Percentiles rank a stretch among this genome's conserved stretches.
These are phyloP conservation scores for Tulasnella sp. DNA, from an alignment of 768 basidiomycete species.

Conservation along the genomic window DNA sequence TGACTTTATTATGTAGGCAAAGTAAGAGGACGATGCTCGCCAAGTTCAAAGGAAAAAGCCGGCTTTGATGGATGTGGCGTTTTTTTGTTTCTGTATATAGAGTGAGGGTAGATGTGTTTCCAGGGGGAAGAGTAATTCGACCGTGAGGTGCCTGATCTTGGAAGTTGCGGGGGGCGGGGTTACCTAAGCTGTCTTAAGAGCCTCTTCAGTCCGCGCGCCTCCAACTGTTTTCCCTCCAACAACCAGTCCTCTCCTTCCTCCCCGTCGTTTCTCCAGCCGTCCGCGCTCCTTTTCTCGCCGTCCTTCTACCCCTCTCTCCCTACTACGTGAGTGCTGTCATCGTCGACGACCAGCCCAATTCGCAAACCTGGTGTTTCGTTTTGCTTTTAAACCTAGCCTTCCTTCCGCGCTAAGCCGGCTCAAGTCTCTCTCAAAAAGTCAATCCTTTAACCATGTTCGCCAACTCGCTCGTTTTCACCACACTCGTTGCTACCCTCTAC, in stretches of 20 bases:
- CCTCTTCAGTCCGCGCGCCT: background rate
- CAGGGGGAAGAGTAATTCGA: constrained; percentile 3
- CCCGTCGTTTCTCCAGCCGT: constrained; percentile 17
- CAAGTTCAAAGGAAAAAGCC: constrained; percentile 31
- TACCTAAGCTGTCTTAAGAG: background rate
- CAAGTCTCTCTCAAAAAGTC: constrained; percentile 35
- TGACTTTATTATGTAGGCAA: constrained; percentile 28
- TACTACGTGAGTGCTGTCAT: background rate
- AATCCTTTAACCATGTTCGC: constrained; percentile 59
- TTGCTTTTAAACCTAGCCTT: constrained; percentile 32
- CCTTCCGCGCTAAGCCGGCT: constrained; percentile 34
- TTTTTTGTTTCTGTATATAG: background rate
- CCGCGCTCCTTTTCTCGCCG: background rate
- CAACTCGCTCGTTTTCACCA: constrained; percentile 64
- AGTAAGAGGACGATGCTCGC: constrained; percentile 34
- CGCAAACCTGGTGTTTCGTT: background rate
- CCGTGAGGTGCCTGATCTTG: background rate
- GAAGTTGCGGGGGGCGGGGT: constrained; percentile 4
- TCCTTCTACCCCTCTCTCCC: background rate
- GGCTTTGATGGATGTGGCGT: constrained; percentile 12
- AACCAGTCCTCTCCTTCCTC: constrained; percentile 1
- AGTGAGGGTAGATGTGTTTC: background rate
- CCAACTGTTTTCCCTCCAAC: constrained; percentile 3
- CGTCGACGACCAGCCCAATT: background rate
- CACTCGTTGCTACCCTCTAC: constrained; percentile 57